phyloP scores from a whole-genome alignment of 176 grass and related monocot genomes.

The Zea luxurians region DNA sequence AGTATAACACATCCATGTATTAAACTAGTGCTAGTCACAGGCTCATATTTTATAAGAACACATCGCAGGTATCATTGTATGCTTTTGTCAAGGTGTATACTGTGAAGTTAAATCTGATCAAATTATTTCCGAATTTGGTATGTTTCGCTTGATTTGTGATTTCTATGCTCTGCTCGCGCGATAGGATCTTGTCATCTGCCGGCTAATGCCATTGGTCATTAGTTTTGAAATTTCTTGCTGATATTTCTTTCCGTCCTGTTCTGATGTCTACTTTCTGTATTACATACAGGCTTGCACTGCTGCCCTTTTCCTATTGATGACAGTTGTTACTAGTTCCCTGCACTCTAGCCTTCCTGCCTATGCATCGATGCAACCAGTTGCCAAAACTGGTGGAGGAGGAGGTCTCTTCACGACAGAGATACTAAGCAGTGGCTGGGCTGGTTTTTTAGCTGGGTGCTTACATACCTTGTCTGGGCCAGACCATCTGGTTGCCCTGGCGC shows the following conservation, averaged over 20 bases:
- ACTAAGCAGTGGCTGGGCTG: slow-evolving; percentile 84
- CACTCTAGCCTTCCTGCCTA: slow-evolving; percentile 48
- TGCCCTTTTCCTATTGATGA: slow-evolving; percentile 46
- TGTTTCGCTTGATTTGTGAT: neutral
- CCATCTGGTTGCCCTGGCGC: slow-evolving; percentile 91
- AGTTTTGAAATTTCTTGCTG: neutral
- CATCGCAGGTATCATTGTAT: neutral
- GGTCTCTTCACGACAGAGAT: slow-evolving; percentile 57
- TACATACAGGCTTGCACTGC: slow-evolving; percentile 51
- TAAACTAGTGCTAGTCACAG: neutral
- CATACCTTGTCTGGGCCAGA: slow-evolving; percentile 96
- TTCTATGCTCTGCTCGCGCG: neutral
- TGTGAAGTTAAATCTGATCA: neutral
- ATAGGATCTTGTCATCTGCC: neutral
- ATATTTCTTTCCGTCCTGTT: neutral
- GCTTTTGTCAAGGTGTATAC: neutral
- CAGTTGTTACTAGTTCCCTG: slow-evolving; percentile 35
- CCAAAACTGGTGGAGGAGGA: slow-evolving; percentile 52
- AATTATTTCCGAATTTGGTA: neutral
- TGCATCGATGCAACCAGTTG: slow-evolving; percentile 52
- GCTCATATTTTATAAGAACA: neutral
- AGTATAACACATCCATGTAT: slow-evolving; percentile 1
- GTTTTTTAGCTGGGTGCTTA: slow-evolving; percentile 90
- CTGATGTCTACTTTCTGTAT: slow-evolving; percentile 22
- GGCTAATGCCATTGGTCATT: neutral